Conservation (phyloP, 2,329 filamentous ascomycete genomes). For the Metarhizium sp. region DNA sequence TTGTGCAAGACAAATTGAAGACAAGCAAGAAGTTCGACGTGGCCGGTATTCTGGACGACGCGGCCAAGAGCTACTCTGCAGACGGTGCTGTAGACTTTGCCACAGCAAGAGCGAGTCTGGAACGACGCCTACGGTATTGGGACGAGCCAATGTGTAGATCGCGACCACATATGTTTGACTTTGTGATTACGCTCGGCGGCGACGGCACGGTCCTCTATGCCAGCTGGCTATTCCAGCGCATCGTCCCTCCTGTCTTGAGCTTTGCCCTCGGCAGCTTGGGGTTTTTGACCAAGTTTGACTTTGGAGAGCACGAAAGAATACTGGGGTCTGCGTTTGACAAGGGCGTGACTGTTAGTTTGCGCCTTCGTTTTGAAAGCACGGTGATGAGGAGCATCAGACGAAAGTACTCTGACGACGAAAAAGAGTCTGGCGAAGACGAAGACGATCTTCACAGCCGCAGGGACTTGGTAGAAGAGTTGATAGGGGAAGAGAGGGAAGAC, state of each 20-base stretch:
- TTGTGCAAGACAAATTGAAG: slow-evolving; percentile 69
- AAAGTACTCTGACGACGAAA: slow-evolving; percentile 18
- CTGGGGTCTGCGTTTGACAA: slow-evolving; percentile 65
- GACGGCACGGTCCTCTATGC: slow-evolving; percentile 97
- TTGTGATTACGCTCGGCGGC: slow-evolving; percentile 83
- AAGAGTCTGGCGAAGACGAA: slow-evolving; percentile 24
- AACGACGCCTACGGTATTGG: slow-evolving; percentile 68
- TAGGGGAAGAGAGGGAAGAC: slow-evolving; percentile 77
- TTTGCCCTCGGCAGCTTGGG: slow-evolving; percentile 88
- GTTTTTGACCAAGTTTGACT: slow-evolving; percentile 96
- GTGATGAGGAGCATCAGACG: slow-evolving; percentile 69
- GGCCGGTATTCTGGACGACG: slow-evolving; percentile 55
- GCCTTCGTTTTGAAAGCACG: slow-evolving; percentile 85
- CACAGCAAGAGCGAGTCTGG: slow-evolving; percentile 25
- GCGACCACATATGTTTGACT: slow-evolving; percentile 83
- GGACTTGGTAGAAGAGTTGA: slow-evolving; percentile 81
- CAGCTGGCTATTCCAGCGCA: slow-evolving; percentile 92
- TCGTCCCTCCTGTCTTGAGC: slow-evolving; percentile 86
- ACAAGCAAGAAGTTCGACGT: slow-evolving; percentile 66
- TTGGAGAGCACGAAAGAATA: slow-evolving; percentile 60
- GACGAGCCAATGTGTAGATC: slow-evolving; percentile 66
- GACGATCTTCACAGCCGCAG: slow-evolving; percentile 32
- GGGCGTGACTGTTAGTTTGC: slow-evolving; percentile 79
- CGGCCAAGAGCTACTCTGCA: slow-evolving; percentile 34
- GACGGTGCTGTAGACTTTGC: slow-evolving; percentile 23